Percentiles rank a stretch among this genome's conserved stretches.
phyloP scores from a whole-genome alignment of 2,329 filamentous ascomycete genomes.

The Diaporthe velutina region DNA sequence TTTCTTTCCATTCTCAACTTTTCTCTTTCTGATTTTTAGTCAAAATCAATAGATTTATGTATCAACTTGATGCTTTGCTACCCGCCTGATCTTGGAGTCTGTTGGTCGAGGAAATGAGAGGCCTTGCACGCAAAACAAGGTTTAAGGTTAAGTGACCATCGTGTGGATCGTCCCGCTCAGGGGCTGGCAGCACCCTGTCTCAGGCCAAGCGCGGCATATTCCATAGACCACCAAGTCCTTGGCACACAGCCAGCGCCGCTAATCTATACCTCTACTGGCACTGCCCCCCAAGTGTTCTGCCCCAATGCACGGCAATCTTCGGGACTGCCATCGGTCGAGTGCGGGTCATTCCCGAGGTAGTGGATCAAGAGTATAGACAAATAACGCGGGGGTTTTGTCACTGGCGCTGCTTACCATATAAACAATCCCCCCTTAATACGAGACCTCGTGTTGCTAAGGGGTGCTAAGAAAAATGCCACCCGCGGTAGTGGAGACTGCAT shows the following conservation, averaged over 20 bases:
- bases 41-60: no score
- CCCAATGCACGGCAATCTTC: neutral
- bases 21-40: neutral
- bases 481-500: constrained; percentile 9
- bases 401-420: neutral
- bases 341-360: neutral
- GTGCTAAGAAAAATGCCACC: constrained; percentile 6
- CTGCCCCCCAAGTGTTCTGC: neutral
- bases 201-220: neutral
- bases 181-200: neutral
- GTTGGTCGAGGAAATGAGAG: neutral
- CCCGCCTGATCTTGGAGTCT: neutral
- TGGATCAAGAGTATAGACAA: neutral
- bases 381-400: neutral
- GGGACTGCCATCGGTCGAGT: neutral
- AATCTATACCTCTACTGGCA: neutral
- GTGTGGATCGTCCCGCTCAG: neutral
- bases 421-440: constrained; percentile 14
- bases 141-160: neutral
- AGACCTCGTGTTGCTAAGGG: constrained; percentile 1
- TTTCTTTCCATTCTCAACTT: no score
- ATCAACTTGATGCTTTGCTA: neutral
- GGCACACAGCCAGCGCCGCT: neutral
- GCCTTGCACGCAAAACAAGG: neutral
- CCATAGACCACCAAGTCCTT: neutral